A percentile compares a stretch with the other conserved stretches of the same genome.
phyloP scores from a whole-genome alignment of 1,139 yeast species.

The Candida mesenterica region DNA sequence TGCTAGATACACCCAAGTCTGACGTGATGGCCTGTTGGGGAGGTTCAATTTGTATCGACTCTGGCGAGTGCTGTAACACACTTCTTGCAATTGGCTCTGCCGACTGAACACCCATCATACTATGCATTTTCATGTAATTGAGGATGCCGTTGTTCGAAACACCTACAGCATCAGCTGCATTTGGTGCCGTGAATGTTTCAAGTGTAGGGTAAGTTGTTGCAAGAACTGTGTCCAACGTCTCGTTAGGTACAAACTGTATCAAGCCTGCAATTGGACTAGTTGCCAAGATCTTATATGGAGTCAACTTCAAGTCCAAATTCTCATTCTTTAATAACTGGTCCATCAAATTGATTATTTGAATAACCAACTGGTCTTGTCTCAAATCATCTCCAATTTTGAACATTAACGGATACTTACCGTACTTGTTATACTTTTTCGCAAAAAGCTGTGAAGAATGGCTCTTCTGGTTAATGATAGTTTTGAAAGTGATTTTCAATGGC shows the following conservation, averaged over 20 bases:
- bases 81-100: conserved; percentile 31
- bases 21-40: conserved; percentile 39
- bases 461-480: conserved; percentile 41
- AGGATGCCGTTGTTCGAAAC: conserved; percentile 56
- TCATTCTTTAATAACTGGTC: conserved; percentile 86
- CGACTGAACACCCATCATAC: conserved; percentile 24
- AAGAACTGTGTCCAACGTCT: conserved; percentile 80
- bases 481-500: conserved; percentile 80
- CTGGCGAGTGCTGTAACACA: conserved; percentile 19
- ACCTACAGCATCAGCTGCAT: conserved; percentile 6
- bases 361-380: conserved; percentile 93
- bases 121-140: conserved; percentile 64
- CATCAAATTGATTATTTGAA: conserved; percentile 89
- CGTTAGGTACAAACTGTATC: conserved; percentile 89
- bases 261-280: conserved; percentile 91
- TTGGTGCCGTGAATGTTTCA: conserved; percentile 3
- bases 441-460: conserved; percentile 29
- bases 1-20: conserved; percentile 70
- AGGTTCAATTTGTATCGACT: conserved; percentile 9
- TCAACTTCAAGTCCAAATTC: conserved; percentile 80
- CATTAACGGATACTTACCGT: conserved; percentile 76
- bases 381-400: conserved; percentile 95
- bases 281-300: conserved; percentile 89
- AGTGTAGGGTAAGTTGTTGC: conserved; percentile 52
- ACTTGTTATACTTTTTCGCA: conserved; percentile 32